Conservation (phyloP, 2,329 filamentous ascomycete genomes). For the Paracorniculantispora psalliotae region DNA sequence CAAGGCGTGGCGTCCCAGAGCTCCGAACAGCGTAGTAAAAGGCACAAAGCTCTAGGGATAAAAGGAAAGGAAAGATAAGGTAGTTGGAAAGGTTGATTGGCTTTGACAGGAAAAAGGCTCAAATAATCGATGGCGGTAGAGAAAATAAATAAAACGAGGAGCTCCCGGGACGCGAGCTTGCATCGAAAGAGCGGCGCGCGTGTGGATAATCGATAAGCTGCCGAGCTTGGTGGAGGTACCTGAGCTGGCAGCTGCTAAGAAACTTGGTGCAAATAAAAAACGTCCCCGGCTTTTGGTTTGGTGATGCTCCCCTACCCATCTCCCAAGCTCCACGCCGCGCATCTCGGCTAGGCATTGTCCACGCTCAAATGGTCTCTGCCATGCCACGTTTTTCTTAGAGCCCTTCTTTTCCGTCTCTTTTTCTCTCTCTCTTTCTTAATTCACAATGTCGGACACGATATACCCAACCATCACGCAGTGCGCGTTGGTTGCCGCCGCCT, state of each 20-base stretch:
- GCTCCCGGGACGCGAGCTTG: neutral
- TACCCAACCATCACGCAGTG: slow-evolving; percentile 88
- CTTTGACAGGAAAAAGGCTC: no score
- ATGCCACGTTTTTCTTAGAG: neutral
- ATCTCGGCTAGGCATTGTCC: slow-evolving; percentile 1
- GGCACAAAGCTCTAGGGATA: no score
- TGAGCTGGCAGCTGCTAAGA: neutral
- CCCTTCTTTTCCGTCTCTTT: neutral
- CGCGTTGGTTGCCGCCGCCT: slow-evolving; percentile 76
- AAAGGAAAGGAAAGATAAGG: no score
- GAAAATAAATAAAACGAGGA: neutral
- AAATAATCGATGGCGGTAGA: neutral
- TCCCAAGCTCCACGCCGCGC: neutral
- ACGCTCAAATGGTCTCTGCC: neutral
- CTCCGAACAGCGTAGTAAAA: neutral
- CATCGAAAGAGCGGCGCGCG: neutral
- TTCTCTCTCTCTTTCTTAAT: slow-evolving; percentile 3
- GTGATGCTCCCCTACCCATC: neutral
- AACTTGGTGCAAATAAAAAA: neutral
- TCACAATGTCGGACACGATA: slow-evolving; percentile 62
- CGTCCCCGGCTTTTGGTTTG: neutral
- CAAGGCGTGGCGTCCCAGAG: neutral
- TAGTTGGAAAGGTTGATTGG: no score
- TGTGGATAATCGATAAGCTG: slow-evolving; percentile 11
- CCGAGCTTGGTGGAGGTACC: neutral